Conservation (phyloP, 306 rosid species). For the Prunus fruticosa region DNA sequence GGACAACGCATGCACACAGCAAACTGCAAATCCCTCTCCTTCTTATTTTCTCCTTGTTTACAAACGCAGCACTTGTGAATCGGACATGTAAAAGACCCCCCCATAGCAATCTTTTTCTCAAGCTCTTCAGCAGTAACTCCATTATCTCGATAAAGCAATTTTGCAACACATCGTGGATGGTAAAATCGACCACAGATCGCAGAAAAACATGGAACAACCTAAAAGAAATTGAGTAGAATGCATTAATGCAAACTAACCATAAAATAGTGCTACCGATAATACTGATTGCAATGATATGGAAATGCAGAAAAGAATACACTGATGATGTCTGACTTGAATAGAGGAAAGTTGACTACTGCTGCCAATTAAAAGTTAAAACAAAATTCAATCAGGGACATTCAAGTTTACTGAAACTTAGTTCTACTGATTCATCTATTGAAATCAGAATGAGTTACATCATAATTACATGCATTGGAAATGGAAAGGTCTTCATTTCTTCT, state of each 20-base stretch:
- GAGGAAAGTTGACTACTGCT: neutral
- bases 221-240: conserved; percentile 17
- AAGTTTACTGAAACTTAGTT: neutral
- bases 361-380: neutral
- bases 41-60: conserved; percentile 45
- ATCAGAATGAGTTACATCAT: no score
- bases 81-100: conserved; percentile 61
- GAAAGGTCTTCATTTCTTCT: no score
- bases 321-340: neutral
- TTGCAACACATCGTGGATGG: conserved; percentile 59
- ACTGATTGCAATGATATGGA: neutral
- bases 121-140: conserved; percentile 28
- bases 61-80: conserved; percentile 54
- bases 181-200: conserved; percentile 59
- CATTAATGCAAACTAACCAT: neutral
- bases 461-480: no score
- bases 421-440: no score
- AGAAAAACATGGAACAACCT: conserved; percentile 56
- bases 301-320: neutral
- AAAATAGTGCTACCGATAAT: neutral
- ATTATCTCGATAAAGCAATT: conserved; percentile 33
- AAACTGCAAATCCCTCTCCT: conserved; percentile 47
- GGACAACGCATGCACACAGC: conserved; percentile 72
- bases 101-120: conserved; percentile 33
- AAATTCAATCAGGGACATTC: neutral